Conservation (phyloP, 495 filamentous ascomycete genomes). For the Podospora didyma region DNA sequence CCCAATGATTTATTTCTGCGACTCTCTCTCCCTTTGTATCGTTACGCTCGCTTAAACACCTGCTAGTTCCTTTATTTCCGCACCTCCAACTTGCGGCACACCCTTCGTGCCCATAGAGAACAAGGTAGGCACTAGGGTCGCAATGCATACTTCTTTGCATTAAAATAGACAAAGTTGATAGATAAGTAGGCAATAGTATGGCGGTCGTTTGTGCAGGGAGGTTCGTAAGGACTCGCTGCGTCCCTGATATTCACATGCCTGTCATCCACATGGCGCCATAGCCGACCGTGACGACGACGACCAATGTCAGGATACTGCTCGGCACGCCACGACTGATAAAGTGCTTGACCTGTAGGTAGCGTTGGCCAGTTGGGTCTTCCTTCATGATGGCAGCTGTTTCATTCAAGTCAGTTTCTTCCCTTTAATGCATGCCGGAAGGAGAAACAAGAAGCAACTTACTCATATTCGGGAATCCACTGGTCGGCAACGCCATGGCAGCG, state of each 20-base stretch:
- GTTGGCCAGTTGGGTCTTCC: conserved; percentile 85
- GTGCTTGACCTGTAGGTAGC: conserved; percentile 88
- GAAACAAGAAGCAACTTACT: conserved; percentile 56
- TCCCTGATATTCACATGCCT: conserved; percentile 61
- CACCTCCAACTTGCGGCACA: too few species aligned
- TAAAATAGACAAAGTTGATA: too few species aligned
- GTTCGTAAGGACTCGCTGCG: too few species aligned
- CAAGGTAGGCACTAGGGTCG: too few species aligned
- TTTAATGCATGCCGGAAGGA: conserved; percentile 1
- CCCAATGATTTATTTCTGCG: too few species aligned
- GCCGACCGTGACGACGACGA: conserved; percentile 79
- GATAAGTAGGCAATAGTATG: too few species aligned
- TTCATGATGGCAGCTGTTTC: conserved; percentile 93
- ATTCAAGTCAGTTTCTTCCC: neutral
- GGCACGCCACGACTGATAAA: conserved; percentile 91
- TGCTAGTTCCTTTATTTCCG: too few species aligned
- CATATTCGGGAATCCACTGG: conserved; percentile 98
- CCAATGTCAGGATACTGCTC: conserved; percentile 71
- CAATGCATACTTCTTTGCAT: too few species aligned
- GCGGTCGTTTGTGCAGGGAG: too few species aligned
- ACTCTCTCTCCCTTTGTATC: too few species aligned
- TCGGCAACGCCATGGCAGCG: conserved; percentile 84
- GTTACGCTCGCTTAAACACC: too few species aligned
- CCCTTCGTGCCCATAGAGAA: too few species aligned
- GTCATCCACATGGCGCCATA: conserved; percentile 82